A percentile compares a stretch with the other conserved stretches of the same genome.
phyloP scores from a whole-genome alignment of 352 stramenopile genomes.

The Globisporangium okanoganense region DNA sequence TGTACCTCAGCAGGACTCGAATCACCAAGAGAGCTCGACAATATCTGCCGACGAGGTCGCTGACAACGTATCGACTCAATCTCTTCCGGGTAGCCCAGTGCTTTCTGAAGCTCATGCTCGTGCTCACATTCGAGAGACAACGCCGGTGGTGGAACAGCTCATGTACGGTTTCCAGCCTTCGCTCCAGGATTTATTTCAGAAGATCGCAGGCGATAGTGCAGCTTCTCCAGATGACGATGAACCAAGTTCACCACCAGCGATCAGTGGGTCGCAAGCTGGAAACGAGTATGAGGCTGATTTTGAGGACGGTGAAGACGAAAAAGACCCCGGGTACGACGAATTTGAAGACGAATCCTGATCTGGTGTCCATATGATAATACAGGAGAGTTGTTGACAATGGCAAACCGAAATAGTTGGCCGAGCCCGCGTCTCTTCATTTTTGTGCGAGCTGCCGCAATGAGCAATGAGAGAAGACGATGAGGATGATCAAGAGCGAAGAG shows the following conservation, averaged over 20 bases:
- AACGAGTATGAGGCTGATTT: constrained; percentile 22
- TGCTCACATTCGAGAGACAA: neutral
- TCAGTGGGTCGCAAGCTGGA: neutral
- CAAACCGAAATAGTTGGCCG: constrained; percentile 1
- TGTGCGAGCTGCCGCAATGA: neutral
- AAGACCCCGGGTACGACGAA: constrained; percentile 9
- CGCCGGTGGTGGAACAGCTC: neutral
- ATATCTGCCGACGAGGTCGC: neutral
- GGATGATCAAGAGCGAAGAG: neutral
- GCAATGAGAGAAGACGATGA: constrained; percentile 4
- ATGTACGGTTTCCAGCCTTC: neutral
- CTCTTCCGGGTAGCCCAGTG: neutral
- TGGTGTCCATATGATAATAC: neutral
- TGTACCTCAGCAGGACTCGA: neutral
- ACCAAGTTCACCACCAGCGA: neutral
- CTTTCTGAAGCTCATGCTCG: neutral
- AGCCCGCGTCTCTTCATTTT: constrained; percentile 6
- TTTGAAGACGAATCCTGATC: constrained; percentile 8
- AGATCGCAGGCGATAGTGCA: neutral
- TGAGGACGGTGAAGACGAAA: constrained; percentile 15
- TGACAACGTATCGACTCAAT: neutral
- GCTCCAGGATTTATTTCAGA: neutral
- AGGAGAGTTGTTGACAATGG: neutral
- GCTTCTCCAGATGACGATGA: neutral
- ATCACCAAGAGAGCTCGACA: neutral